Evolutionary conservation across 805 yeast genomes (phyloP).

Genomic region (Candida orba): DNA sequence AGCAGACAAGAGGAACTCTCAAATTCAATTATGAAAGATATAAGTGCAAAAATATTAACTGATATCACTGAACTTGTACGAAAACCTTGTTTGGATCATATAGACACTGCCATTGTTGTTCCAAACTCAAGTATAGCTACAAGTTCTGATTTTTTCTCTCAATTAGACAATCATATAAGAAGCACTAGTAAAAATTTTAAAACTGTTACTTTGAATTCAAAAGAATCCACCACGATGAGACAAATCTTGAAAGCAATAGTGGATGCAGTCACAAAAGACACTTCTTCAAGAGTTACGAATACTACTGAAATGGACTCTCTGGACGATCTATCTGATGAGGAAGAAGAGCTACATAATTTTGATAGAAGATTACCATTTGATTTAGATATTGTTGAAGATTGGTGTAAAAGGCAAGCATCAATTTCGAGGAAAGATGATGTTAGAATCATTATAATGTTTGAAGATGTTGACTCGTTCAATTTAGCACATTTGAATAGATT

Average conservation of each 20-base stretch:
- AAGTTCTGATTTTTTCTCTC: constrained; percentile 10
- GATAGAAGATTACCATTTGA: constrained; percentile 21
- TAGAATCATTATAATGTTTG: constrained; percentile 17
- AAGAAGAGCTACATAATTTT: constrained; percentile 9
- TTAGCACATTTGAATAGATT: constrained; percentile 14
- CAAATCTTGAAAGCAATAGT: constrained; percentile 18
- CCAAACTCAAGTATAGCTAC: constrained; percentile 20
- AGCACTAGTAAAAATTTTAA: constrained; percentile 6
- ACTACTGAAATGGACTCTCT: not conserved
- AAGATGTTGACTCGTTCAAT: constrained; percentile 23
- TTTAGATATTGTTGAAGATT: constrained; percentile 20
- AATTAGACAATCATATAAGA: constrained; percentile 9
- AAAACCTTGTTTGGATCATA: not conserved
- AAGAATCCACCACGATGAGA: constrained; percentile 22
- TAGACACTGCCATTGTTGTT: constrained; percentile 16
- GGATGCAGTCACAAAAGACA: constrained; percentile 7
- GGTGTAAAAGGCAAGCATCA: constrained; percentile 13
- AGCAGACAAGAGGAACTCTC: constrained; percentile 12
- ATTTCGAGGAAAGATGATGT: constrained; percentile 4
- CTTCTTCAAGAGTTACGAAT: not conserved
- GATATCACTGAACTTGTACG: constrained; percentile 10
- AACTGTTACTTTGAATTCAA: constrained; percentile 16
- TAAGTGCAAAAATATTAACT: constrained; percentile 9
- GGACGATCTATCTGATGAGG: constrained; percentile 12
- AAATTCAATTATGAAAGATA: constrained; percentile 12